Evolutionary conservation across 202 grass and related monocot genomes (phyloP), one percentile per base, ranked within the genome.

Genomic region (Hordeum pubiflorum): DNA sequence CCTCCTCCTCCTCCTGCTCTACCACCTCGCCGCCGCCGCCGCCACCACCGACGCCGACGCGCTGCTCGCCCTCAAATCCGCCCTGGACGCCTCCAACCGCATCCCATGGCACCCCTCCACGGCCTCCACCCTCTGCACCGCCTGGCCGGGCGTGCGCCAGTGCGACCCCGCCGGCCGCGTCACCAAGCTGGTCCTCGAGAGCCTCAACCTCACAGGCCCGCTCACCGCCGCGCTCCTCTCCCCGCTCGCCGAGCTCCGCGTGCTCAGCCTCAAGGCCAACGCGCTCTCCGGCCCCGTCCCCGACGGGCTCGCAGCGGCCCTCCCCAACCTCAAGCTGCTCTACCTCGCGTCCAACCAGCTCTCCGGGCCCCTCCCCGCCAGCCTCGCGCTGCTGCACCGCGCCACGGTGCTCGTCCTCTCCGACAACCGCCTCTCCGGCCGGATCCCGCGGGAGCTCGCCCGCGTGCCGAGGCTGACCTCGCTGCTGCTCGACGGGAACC

Each of bases 251-350:
- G 74, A 95, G 75, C 89, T 99, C 3, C 96, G 96, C 20, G 96
- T 98, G 31, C 92, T 98, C 70, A 98, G 96, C 76, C 83, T 98
- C 69, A 95, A 85, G 79, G 86, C 90, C 41, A 98, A 98, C 82
- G 73, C 63, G 11, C 88, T 98, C 26, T 83, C 80, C 27, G 95
- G 95, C 3, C 41, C 85, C 79, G 85, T 95, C 60, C 92, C 96
- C 3, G 87, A 86, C 21, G 82, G 81, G 2, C 73, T 91, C 70
- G 61, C 86, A 13, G 67, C 79, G 18, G 73, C 87, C 1, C 87
- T 97, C 4, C 80, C 77, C 59, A 99, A 93, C 79, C 88, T 98
- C 32, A 98, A 98, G 74, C 85, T 89, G 6, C 89, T 98, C 41
- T 98, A 93, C 83, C 93, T 98, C 80, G 90, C 81, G 1, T 2